Conservation (phyloP, 495 filamentous ascomycete genomes). For the Thozetella sp. region DNA sequence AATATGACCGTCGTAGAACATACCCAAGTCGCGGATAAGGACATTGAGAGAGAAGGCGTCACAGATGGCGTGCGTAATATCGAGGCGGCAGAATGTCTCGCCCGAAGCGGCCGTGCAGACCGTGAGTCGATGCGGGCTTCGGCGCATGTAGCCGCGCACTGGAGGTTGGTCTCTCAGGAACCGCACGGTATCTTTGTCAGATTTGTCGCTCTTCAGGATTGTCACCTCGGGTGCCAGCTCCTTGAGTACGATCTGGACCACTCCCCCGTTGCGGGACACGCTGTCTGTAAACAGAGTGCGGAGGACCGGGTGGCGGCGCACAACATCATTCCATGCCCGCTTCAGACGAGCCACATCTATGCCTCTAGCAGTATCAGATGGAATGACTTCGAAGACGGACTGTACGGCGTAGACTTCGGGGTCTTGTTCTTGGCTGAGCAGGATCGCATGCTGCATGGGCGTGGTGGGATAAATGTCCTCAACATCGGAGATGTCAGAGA, state of each 20-base stretch:
- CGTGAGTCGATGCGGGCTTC: background rate
- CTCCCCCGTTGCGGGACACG: background rate
- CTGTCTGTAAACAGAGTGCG: background rate
- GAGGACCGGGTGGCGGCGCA: background rate
- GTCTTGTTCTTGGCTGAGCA: background rate
- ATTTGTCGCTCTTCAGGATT: background rate
- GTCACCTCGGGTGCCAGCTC: background rate
- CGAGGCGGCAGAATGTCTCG: background rate
- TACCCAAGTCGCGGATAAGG: background rate
- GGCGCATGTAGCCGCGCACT: background rate
- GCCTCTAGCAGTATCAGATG: no score
- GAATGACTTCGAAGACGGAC: conserved; percentile 34
- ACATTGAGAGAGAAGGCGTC: background rate
- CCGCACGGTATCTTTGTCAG: background rate
- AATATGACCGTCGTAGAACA: background rate
- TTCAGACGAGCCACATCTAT: background rate
- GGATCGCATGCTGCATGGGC: background rate
- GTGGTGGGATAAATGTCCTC: no score
- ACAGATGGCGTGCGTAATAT: background rate
- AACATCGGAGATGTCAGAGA: background rate
- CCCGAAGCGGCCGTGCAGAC: background rate
- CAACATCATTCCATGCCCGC: background rate
- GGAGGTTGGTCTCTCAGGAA: no score
- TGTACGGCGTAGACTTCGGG: background rate
- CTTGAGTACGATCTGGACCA: background rate